phyloP scores from a whole-genome alignment of 139 green algal species.

The Chlorella sp. region DNA sequence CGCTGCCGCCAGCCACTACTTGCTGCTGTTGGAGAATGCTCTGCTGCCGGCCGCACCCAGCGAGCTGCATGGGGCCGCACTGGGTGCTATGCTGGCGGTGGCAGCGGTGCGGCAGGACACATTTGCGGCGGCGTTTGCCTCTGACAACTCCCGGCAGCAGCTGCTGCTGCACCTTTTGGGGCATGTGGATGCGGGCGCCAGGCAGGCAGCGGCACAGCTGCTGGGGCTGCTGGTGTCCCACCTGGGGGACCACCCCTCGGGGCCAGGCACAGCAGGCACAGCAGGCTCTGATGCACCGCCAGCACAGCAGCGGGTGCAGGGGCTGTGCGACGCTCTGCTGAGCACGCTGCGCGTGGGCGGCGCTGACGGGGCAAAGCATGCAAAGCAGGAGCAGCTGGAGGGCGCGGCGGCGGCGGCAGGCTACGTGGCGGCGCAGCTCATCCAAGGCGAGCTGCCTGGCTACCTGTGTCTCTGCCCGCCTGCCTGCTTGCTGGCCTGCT shows the following conservation, averaged over 20 bases:
- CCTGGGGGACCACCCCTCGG: neutral
- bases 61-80: constrained; percentile 60
- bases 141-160: constrained; percentile 27
- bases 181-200: constrained; percentile 61
- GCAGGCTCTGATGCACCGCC: neutral
- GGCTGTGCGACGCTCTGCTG: constrained; percentile 48
- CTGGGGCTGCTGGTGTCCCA: constrained; percentile 53
- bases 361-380: constrained; percentile 5
- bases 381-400: constrained; percentile 50
- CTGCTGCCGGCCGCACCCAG: constrained; percentile 47
- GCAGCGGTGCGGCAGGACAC: neutral
- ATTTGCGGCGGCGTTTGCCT: constrained; percentile 37
- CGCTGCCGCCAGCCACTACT: neutral
- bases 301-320: constrained; percentile 5
- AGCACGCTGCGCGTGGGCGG: constrained; percentile 26
- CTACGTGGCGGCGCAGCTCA: constrained; percentile 61
- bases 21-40: constrained; percentile 65
- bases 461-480: neutral
- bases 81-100: constrained; percentile 56
- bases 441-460: neutral
- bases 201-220: constrained; percentile 66
- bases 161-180: constrained; percentile 66
- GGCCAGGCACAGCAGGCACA: neutral
- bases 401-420: constrained; percentile 57
- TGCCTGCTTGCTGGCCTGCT: too few relatives aligned